A percentile compares a stretch with the other conserved stretches of the same genome.
These are phyloP conservation scores for Solanum sparsipilum DNA, from an alignment of 257 asterid genomes.

Conservation along the genomic window DNA sequence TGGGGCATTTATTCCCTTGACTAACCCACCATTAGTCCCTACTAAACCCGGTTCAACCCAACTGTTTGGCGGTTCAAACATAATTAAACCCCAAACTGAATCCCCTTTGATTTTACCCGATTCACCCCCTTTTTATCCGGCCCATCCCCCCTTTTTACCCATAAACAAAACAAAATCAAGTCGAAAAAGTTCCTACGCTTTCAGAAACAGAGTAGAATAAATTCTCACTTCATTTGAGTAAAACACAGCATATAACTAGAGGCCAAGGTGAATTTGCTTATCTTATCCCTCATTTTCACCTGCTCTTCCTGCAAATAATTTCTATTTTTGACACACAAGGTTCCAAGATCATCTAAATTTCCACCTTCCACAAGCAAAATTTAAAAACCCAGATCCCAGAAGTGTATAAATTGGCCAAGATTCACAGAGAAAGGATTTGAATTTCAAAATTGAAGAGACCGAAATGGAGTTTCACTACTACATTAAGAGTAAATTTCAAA, in stretches of 20 bases:
- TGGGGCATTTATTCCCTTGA: neutral
- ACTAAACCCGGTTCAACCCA: neutral
- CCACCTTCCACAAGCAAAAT: neutral
- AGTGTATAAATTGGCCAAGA: neutral
- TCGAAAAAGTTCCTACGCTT: neutral
- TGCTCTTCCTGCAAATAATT: neutral
- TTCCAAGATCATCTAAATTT: neutral
- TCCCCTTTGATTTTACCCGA: neutral
- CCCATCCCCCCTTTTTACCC: neutral
- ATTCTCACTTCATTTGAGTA: neutral
- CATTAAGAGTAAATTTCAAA: neutral
- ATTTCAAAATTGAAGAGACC: neutral
- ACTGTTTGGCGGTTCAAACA: neutral
- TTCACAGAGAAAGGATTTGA: neutral
- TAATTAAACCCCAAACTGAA: neutral
- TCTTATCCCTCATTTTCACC: conserved; percentile 29
- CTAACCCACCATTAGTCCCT: neutral
- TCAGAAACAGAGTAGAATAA: neutral
- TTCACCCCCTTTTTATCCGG: neutral
- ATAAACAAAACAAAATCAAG: neutral
- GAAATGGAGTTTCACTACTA: neutral
- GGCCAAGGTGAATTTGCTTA: neutral
- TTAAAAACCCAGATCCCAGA: neutral
- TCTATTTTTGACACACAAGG: neutral
- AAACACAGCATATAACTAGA: neutral